These are phyloP conservation scores for Escallonia rubra DNA, from an alignment of 129 eudicot species.

Conservation along the genomic window DNA sequence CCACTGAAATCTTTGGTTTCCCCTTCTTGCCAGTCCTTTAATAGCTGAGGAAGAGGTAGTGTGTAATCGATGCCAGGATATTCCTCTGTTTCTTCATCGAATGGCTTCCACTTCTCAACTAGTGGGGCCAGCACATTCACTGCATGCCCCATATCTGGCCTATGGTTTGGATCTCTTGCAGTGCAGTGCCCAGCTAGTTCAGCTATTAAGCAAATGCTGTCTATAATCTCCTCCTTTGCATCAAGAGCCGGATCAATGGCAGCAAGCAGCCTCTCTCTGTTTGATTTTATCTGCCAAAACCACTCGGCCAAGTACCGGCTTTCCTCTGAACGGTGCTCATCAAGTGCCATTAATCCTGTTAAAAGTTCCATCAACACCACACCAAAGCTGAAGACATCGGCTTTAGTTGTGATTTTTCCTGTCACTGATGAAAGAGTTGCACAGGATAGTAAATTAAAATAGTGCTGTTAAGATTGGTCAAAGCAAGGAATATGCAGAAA, in stretches of 20 bases:
- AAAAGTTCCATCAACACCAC: conserved; percentile 53
- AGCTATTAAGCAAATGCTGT: conserved; percentile 22
- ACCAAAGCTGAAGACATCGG: conserved; percentile 53
- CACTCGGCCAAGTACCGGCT: conserved; percentile 46
- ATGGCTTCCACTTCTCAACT: conserved; percentile 44
- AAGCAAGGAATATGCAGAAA: no score
- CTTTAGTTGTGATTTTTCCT: conserved; percentile 49
- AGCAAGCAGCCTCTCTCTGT: conserved; percentile 22
- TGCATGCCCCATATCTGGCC: conserved; percentile 50
- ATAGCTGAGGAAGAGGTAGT: conserved; percentile 29
- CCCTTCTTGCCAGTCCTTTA: conserved; percentile 41
- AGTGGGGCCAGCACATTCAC: conserved; percentile 35
- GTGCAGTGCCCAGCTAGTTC: conserved; percentile 51
- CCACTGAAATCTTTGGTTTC: conserved; percentile 25
- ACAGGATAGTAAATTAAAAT: no score
- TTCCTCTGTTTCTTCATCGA: conserved; percentile 20
- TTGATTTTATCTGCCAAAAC: conserved; percentile 44
- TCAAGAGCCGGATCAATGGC: conserved; percentile 35
- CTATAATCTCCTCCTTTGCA: conserved; percentile 19
- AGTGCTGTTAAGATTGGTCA: no score
- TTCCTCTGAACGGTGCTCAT: conserved; percentile 43
- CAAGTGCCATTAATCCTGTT: conserved; percentile 48
- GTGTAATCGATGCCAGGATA: conserved; percentile 16
- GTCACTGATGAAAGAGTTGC: conserved; percentile 22
- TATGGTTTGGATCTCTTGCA: conserved; percentile 42